Conservation (phyloP, 108 stramenopile species). For the Cyclostephanos tholiformis region DNA sequence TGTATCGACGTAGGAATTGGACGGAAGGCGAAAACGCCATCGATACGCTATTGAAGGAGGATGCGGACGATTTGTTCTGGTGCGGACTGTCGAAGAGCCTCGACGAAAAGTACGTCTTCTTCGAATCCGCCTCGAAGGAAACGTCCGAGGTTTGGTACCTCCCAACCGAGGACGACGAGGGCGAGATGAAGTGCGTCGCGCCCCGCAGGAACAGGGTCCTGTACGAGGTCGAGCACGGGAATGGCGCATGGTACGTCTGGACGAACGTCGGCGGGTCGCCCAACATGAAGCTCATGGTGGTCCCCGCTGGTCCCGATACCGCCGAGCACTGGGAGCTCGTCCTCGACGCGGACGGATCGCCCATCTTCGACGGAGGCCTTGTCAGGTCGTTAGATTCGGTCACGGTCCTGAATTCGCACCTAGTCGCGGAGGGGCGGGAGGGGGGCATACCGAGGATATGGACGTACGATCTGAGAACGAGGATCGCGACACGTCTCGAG, state of each 20-base stretch:
- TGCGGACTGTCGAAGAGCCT: constrained; percentile 51
- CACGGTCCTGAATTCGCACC: constrained; percentile 54
- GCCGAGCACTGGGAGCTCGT: constrained; percentile 58
- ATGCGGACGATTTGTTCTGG: constrained; percentile 77
- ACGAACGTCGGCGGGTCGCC: constrained; percentile 69
- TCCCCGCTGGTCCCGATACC: constrained; percentile 51
- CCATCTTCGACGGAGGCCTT: constrained; percentile 64
- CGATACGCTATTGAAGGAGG: constrained; percentile 84
- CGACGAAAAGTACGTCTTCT: constrained; percentile 65
- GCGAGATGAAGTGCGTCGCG: constrained; percentile 65
- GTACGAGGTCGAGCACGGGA: constrained; percentile 67
- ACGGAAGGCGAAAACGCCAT: constrained; percentile 11
- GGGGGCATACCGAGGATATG: constrained; percentile 71
- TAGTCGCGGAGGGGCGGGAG: constrained; percentile 61
- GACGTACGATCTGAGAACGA: constrained; percentile 42
- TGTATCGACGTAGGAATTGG: constrained; percentile 60
- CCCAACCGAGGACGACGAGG: constrained; percentile 33
- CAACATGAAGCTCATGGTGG: constrained; percentile 73
- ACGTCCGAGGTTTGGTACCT: constrained; percentile 83
- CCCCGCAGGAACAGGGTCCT: constrained; percentile 62
- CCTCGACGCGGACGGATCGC: constrained; percentile 21
- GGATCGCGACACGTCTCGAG: constrained; percentile 31
- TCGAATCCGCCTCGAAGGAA: constrained; percentile 70
- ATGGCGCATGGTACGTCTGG: constrained; percentile 64
- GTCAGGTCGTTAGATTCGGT: constrained; percentile 53